phyloP scores from a whole-genome alignment of 2,329 filamentous ascomycete genomes.

The Westerdykella sp. region DNA sequence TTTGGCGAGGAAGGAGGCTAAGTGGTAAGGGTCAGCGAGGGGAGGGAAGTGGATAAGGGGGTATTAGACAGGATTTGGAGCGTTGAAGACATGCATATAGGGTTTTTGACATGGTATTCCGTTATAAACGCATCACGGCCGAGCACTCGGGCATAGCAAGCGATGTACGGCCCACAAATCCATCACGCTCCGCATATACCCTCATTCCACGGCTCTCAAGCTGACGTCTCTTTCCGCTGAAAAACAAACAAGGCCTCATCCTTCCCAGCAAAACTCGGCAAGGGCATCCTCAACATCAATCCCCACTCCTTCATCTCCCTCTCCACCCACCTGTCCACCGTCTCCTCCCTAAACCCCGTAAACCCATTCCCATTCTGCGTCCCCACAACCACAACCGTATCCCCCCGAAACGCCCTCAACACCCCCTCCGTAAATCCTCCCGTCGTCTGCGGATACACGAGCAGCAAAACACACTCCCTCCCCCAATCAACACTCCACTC shows the following conservation, averaged over 20 bases:
- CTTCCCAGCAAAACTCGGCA: constrained; percentile 71
- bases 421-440: constrained; percentile 59
- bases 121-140: not conserved
- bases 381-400: constrained; percentile 63
- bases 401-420: constrained; percentile 55
- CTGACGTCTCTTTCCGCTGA: constrained; percentile 23
- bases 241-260: constrained; percentile 70
- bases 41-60: constrained; percentile 21
- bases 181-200: not conserved
- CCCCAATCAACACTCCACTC: constrained; percentile 35
- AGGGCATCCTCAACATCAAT: constrained; percentile 56
- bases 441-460: constrained; percentile 69
- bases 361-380: constrained; percentile 71
- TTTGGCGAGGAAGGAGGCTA: constrained; percentile 27
- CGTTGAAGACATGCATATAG: not conserved
- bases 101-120: not conserved
- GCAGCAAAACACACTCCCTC: constrained; percentile 54
- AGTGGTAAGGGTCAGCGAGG: constrained; percentile 2
- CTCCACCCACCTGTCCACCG: constrained; percentile 61
- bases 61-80: constrained; percentile 7
- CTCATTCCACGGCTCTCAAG: not conserved
- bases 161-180: too few species aligned
- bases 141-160: too few species aligned
- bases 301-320: constrained; percentile 53
- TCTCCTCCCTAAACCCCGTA: constrained; percentile 59